phyloP scores from a whole-genome alignment of 495 filamentous ascomycete species.

The Tuber indicum region DNA sequence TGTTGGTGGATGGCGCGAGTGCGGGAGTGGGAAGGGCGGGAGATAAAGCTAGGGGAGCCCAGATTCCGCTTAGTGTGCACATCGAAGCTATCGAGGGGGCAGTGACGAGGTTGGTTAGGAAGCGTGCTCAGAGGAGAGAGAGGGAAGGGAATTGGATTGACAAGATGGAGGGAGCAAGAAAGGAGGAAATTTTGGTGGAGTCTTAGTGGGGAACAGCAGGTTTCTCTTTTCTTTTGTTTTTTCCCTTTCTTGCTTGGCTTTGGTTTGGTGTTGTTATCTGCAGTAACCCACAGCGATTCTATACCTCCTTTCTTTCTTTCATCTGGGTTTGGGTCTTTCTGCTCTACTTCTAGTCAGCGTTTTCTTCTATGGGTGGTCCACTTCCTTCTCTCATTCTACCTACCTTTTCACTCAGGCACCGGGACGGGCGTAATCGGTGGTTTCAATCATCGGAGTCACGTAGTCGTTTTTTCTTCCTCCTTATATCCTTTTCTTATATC shows the following conservation, averaged over 20 bases:
- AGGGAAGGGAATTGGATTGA: constrained; percentile 37
- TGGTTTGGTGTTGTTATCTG: neutral
- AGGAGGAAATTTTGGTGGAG: constrained; percentile 36
- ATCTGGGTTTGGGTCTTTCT: neutral
- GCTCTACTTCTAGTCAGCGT: neutral
- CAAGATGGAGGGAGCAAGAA: constrained; percentile 22
- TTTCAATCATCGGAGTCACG: constrained; percentile 2
- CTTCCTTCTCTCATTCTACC: neutral
- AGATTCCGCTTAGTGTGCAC: constrained; percentile 36
- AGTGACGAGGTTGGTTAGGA: constrained; percentile 31
- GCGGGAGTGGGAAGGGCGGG: constrained; percentile 12
- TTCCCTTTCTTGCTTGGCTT: neutral
- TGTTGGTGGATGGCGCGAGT: constrained; percentile 26
- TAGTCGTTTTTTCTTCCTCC: neutral
- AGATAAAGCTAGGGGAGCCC: constrained; percentile 10
- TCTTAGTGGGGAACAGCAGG: neutral
- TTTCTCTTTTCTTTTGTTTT: neutral
- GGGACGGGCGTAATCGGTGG: constrained; percentile 5
- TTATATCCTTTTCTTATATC: constrained; percentile 5
- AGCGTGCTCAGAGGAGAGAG: constrained; percentile 31
- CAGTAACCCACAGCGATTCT: neutral
- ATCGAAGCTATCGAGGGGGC: constrained; percentile 35
- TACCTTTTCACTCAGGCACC: neutral
- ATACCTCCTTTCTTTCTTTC: neutral
- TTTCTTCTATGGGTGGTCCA: neutral